Percentiles rank a stretch among this genome's conserved stretches.
These are phyloP conservation scores for Ambrosia trifida DNA, from an alignment of 129 eudicot genomes.

Conservation along the genomic window DNA sequence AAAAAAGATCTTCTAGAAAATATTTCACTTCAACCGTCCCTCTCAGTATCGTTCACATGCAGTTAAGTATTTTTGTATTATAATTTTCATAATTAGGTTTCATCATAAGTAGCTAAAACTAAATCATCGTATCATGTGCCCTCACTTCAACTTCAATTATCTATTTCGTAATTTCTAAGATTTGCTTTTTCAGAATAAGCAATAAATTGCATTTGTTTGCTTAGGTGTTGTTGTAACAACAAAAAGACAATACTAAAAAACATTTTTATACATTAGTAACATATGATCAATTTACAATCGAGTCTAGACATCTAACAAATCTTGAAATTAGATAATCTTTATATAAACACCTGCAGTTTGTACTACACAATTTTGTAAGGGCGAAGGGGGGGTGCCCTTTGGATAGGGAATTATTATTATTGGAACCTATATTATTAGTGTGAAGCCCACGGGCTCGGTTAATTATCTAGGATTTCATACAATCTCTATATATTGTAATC, in stretches of 20 bases:
- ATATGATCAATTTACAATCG: background rate
- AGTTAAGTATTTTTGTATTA: conserved; percentile 25
- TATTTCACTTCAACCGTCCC: conserved; percentile 20
- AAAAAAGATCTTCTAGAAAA: conserved; percentile 25
- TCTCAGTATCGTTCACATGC: conserved; percentile 21
- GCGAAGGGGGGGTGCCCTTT: no score
- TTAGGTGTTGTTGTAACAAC: background rate
- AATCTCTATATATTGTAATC: no score
- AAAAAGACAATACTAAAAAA: background rate
- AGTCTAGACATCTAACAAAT: no score
- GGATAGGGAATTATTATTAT: no score
- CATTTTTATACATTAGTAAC: background rate
- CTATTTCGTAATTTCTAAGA: conserved; percentile 24
- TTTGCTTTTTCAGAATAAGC: background rate
- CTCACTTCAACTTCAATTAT: conserved; percentile 23
- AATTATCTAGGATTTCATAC: no score
- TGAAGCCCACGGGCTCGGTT: no score
- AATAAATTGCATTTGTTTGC: background rate
- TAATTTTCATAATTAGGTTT: conserved; percentile 20
- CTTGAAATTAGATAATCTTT: no score
- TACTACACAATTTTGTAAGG: no score
- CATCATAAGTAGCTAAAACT: conserved; percentile 38
- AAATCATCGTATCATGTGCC: conserved; percentile 29
- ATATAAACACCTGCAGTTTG: background rate
- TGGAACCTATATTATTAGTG: no score